These are phyloP conservation scores for Fraxinus latifolia DNA, from an alignment of 305 asterid genomes.

Conservation along the genomic window DNA sequence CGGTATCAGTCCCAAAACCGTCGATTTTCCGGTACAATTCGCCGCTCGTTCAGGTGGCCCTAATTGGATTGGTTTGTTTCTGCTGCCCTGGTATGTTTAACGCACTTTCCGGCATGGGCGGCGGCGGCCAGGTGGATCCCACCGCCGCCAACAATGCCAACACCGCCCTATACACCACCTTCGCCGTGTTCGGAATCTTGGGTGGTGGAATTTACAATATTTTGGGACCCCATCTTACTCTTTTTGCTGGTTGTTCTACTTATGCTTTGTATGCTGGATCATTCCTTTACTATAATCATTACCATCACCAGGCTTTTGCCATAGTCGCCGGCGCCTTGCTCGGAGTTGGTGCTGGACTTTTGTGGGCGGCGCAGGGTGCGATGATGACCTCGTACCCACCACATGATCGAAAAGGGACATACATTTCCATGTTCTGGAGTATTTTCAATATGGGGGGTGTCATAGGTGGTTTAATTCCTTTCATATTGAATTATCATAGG, in stretches of 20 bases:
- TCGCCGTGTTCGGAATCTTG: conserved; percentile 69
- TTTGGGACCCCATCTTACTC: conserved; percentile 64
- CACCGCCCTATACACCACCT: conserved; percentile 94
- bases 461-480: conserved; percentile 86
- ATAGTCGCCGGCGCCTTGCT: conserved; percentile 73
- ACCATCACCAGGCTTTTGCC: conserved; percentile 65
- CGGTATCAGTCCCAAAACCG: conserved; percentile 18
- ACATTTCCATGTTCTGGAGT: conserved; percentile 84
- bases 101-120: conserved; percentile 98
- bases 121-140: conserved; percentile 79
- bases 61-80: conserved; percentile 83
- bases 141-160: conserved; percentile 86
- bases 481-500: conserved; percentile 48
- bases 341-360: conserved; percentile 88
- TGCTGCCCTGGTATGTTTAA: conserved; percentile 97
- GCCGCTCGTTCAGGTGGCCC: conserved; percentile 59
- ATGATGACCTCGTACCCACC: conserved; percentile 95
- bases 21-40: conserved; percentile 65
- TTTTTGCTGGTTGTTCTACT: conserved; percentile 71
- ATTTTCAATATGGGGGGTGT: conserved; percentile 89
- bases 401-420: conserved; percentile 66
- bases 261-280: conserved; percentile 74
- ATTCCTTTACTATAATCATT: conserved; percentile 79
- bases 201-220: conserved; percentile 98
- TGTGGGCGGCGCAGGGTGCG: conserved; percentile 91